A percentile compares a stretch with the other conserved stretches of the same genome.
These are phyloP conservation scores for Fusarium succisae DNA, from an alignment of 2,329 filamentous ascomycete genomes.

Conservation along the genomic window DNA sequence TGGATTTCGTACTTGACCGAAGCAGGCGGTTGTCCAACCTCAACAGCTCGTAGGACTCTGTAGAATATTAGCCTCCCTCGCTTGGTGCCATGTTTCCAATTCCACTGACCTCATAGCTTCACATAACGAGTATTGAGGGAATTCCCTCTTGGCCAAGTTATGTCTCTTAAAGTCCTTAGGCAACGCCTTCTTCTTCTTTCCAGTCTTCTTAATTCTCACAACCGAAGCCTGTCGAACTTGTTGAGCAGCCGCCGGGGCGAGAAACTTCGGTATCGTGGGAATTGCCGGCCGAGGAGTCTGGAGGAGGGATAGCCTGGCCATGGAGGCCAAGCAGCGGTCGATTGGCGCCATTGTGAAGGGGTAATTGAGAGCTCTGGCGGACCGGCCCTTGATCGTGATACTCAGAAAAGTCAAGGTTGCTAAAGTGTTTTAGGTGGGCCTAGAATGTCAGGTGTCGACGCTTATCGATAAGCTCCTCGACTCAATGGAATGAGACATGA, in stretches of 20 bases:
- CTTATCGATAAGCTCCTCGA: conserved; percentile 41
- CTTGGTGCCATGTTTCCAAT: background rate
- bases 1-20: conserved; percentile 88
- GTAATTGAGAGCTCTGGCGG: conserved; percentile 41
- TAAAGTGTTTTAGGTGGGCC: conserved; percentile 30
- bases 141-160: conserved; percentile 70
- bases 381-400: conserved; percentile 29
- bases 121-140: conserved; percentile 77
- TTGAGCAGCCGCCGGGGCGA: conserved; percentile 55
- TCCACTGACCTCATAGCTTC: conserved; percentile 87
- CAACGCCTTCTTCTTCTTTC: conserved; percentile 65
- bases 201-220: conserved; percentile 60
- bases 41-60: conserved; percentile 89
- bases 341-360: conserved; percentile 58
- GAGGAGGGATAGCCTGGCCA: conserved; percentile 61
- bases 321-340: conserved; percentile 63
- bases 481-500: background rate
- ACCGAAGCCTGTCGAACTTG: conserved; percentile 56
- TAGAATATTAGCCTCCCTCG: conserved; percentile 2
- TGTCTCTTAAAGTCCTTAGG: conserved; percentile 75
- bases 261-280: conserved; percentile 58
- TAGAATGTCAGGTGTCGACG: conserved; percentile 32
- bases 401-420: conserved; percentile 37
- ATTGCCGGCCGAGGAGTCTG: conserved; percentile 54
- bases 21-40: conserved; percentile 82